These are phyloP conservation scores for Solanum pimpinellifolium DNA, from an alignment of 257 asterid genomes.

Conservation along the genomic window DNA sequence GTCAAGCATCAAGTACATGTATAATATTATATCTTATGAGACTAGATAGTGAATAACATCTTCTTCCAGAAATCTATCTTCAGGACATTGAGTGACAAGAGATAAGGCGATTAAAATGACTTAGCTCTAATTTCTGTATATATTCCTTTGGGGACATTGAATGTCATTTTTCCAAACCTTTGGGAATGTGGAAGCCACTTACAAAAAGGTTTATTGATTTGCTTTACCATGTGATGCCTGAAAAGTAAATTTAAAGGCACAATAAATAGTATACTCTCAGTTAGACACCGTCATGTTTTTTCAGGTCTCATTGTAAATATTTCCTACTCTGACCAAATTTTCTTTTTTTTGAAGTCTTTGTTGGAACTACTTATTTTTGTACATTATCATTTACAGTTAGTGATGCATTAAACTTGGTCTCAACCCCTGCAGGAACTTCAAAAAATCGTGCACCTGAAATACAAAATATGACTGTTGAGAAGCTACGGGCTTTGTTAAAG, in stretches of 20 bases:
- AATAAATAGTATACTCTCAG: not conserved
- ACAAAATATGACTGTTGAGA: constrained; percentile 59
- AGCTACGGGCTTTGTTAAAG: constrained; percentile 51
- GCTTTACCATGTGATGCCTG: not conserved
- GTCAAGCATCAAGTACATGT: not conserved
- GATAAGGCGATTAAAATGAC: not conserved
- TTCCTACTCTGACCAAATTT: not conserved
- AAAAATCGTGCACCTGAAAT: constrained; percentile 23
- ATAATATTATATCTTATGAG: not conserved
- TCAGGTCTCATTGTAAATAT: not conserved
- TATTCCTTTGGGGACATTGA: not conserved
- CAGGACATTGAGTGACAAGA: not conserved
- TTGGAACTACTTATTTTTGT: not conserved
- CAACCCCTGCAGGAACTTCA: constrained; percentile 19
- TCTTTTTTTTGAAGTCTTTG: not conserved
- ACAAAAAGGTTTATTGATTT: not conserved
- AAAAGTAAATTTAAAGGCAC: not conserved
- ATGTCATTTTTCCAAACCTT: not conserved
- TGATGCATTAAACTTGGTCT: not conserved
- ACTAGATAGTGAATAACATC: not conserved
- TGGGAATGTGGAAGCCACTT: not conserved
- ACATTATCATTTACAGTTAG: not conserved
- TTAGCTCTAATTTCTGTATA: not conserved
- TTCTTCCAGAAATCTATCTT: not conserved
- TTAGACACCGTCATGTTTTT: not conserved